Percentiles rank a stretch among this genome's conserved stretches.
Conservation (phyloP, 345 rosid species). For the Eutrema yunnanense region DNA sequence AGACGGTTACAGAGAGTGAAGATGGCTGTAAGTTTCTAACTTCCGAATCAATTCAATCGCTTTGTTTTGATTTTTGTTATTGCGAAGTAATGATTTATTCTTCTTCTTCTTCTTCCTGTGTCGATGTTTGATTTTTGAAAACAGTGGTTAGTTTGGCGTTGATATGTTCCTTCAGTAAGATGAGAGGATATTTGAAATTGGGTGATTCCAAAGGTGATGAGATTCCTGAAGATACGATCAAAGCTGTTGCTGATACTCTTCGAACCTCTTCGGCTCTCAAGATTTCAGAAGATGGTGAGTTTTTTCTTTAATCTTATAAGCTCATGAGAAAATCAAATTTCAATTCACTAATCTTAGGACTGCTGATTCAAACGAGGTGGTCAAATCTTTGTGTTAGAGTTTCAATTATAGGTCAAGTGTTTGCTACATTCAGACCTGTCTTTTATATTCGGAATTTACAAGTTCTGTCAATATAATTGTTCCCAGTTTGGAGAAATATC, state of each 20-base stretch:
- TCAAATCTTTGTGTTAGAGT: neutral
- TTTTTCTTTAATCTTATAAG: neutral
- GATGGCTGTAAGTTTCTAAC: constrained; percentile 58
- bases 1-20: constrained; percentile 51
- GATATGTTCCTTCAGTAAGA: constrained; percentile 88
- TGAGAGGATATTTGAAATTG: constrained; percentile 76
- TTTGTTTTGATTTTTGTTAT: neutral
- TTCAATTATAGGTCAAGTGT: neutral
- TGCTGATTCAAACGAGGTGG: neutral
- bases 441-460: neutral
- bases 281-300: constrained; percentile 86
- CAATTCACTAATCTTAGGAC: neutral
- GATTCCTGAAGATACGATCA: constrained; percentile 59
- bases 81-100: neutral
- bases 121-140: constrained; percentile 33
- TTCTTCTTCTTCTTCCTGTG: neutral
- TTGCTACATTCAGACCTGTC: neutral
- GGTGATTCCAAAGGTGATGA: constrained; percentile 61
- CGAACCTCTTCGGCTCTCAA: constrained; percentile 62
- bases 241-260: constrained; percentile 81
- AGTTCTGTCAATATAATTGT: neutral
- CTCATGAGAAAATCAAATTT: neutral
- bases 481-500: neutral
- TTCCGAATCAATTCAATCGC: neutral
- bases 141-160: constrained; percentile 83